phyloP scores from a whole-genome alignment of 2,329 filamentous ascomycete species.

The Phoma sp. region DNA sequence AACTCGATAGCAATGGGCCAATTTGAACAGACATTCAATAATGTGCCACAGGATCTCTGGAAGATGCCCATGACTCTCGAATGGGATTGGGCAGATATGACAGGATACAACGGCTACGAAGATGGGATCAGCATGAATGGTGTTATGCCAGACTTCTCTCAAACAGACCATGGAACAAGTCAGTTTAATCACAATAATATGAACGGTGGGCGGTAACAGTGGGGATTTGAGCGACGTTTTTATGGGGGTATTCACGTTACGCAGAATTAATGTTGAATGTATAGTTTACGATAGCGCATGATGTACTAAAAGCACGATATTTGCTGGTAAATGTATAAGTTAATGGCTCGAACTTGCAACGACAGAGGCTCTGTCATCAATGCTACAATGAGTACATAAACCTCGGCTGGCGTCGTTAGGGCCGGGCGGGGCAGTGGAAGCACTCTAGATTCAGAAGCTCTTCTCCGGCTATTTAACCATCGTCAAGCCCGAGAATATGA shows the following conservation, averaged over 20 bases:
- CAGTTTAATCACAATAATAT: constrained; percentile 42
- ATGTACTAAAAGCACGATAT: background rate
- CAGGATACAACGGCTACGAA: constrained; percentile 43
- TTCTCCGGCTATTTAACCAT: background rate
- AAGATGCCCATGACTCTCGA: constrained; percentile 95
- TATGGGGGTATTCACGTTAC: background rate
- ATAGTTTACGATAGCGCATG: constrained; percentile 7
- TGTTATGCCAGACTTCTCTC: constrained; percentile 42
- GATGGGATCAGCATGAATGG: constrained; percentile 49
- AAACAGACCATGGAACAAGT: constrained; percentile 38
- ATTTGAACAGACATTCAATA: constrained; percentile 78
- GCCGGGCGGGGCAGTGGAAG: background rate
- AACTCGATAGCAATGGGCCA: constrained; percentile 47
- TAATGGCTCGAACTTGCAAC: no score
- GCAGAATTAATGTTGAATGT: constrained; percentile 13
- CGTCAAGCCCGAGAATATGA: no score
- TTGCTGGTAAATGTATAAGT: background rate
- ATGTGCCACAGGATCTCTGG: constrained; percentile 88
- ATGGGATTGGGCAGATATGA: constrained; percentile 75
- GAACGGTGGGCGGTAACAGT: constrained; percentile 34
- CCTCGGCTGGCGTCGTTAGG: constrained; percentile 6
- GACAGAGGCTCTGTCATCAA: no score
- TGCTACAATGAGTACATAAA: background rate
- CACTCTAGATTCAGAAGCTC: background rate
- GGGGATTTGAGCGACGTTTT: background rate